phyloP scores from a whole-genome alignment of 179 eudicot genomes.

The Drosera spatulata region DNA sequence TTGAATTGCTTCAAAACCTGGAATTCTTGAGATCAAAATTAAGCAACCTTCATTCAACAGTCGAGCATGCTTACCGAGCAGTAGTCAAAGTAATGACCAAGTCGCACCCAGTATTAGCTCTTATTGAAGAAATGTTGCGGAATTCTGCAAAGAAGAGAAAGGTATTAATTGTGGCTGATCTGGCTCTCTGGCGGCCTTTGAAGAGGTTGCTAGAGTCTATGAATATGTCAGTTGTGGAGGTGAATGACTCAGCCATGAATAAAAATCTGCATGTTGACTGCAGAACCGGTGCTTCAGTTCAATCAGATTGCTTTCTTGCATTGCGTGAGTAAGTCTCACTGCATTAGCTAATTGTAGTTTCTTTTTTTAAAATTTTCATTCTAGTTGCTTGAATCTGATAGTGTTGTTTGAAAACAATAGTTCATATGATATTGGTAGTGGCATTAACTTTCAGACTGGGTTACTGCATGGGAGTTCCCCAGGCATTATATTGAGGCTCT shows the following conservation, averaged over 20 bases:
- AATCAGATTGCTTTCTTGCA: constrained; percentile 32
- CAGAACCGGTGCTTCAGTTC: constrained; percentile 9
- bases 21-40: constrained; percentile 27
- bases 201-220: constrained; percentile 38
- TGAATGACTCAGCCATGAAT: constrained; percentile 8
- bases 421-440: too few species aligned
- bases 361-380: too few species aligned
- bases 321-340: constrained; percentile 42
- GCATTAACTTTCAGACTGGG: too few species aligned
- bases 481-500: not conserved
- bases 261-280: constrained; percentile 8
- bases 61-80: constrained; percentile 30
- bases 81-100: constrained; percentile 32
- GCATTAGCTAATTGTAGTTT: not conserved
- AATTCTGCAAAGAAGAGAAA: constrained; percentile 14
- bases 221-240: constrained; percentile 23
- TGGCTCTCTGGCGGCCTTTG: constrained; percentile 46
- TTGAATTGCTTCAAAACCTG: constrained; percentile 24
- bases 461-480: too few species aligned
- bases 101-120: constrained; percentile 49
- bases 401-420: too few species aligned
- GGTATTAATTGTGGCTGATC: constrained; percentile 50
- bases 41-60: constrained; percentile 22
- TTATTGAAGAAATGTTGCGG: constrained; percentile 37
- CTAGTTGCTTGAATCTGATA: not conserved